Evolutionary conservation across 306 rosid genomes (phyloP).

Genomic region (Inga leiocalycina): DNA sequence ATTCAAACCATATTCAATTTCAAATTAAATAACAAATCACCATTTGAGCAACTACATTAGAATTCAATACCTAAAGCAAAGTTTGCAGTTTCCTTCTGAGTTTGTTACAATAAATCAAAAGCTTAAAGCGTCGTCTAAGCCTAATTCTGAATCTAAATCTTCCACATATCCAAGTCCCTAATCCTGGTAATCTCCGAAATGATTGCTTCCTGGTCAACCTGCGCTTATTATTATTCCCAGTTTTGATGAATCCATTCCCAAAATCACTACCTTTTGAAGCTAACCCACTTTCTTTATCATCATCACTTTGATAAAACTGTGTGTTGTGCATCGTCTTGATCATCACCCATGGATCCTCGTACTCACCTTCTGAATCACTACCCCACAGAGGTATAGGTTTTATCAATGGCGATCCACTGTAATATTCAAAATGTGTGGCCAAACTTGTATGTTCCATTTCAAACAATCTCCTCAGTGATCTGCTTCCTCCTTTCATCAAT

Average conservation of each 20-base stretch:
- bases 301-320: slow-evolving; percentile 27
- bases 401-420: slow-evolving; percentile 68
- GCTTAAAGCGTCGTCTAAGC: slow-evolving; percentile 52
- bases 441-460: slow-evolving; percentile 88
- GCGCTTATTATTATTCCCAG: not conserved
- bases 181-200: slow-evolving; percentile 61
- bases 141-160: slow-evolving; percentile 41
- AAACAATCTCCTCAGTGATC: slow-evolving; percentile 78
- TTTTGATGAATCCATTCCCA: slow-evolving; percentile 26
- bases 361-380: slow-evolving; percentile 60
- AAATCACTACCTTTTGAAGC: slow-evolving; percentile 44
- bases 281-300: slow-evolving; percentile 37
- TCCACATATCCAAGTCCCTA: slow-evolving; percentile 57
- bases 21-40: not conserved
- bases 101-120: slow-evolving; percentile 42
- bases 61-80: not conserved
- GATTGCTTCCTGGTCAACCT: slow-evolving; percentile 67
- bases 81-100: not conserved
- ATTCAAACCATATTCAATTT: not conserved
- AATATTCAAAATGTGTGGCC: slow-evolving; percentile 53
- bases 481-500: slow-evolving; percentile 78
- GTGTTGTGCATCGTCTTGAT: slow-evolving; percentile 34
- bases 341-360: slow-evolving; percentile 62
- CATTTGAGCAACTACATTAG: not conserved
- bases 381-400: slow-evolving; percentile 77